Evolutionary conservation across 495 filamentous ascomycete species (phyloP).

Genomic region (Penicillium fimorum): DNA sequence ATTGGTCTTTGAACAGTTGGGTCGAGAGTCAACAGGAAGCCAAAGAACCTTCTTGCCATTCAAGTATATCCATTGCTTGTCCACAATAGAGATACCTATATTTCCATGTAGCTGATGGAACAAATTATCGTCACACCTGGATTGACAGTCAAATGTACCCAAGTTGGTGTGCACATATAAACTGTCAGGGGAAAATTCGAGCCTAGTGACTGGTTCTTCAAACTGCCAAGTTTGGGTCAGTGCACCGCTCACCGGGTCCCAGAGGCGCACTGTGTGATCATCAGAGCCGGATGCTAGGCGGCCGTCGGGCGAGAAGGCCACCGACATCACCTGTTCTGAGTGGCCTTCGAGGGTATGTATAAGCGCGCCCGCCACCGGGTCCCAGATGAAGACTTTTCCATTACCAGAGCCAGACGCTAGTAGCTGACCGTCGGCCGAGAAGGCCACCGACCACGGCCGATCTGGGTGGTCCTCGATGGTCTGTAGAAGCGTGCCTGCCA

Average conservation of each 20-base stretch:
- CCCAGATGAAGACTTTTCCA: slow-evolving; percentile 22
- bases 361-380: slow-evolving; percentile 7
- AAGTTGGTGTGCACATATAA: too few relatives aligned
- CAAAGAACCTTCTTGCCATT: slow-evolving; percentile 1
- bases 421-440: not conserved
- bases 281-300: slow-evolving; percentile 20
- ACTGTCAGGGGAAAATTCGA: too few relatives aligned
- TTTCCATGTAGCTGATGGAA: too few relatives aligned
- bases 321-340: slow-evolving; percentile 14
- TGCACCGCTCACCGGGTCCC: slow-evolving; percentile 11
- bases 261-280: slow-evolving; percentile 11
- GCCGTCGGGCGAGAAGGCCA: slow-evolving; percentile 31
- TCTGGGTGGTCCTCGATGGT: not conserved
- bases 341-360: slow-evolving; percentile 16
- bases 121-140: too few relatives aligned
- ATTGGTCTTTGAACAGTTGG: not conserved
- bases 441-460: not conserved
- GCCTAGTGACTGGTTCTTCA: too few relatives aligned
- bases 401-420: not conserved
- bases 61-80: not conserved
- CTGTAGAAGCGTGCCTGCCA: not conserved
- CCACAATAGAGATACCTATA: not conserved
- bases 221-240: not conserved
- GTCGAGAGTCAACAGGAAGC: not conserved
- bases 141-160: too few relatives aligned